Evolutionary conservation across 352 stramenopile species (phyloP).

Genomic region (Saprolegnia parasitica): DNA sequence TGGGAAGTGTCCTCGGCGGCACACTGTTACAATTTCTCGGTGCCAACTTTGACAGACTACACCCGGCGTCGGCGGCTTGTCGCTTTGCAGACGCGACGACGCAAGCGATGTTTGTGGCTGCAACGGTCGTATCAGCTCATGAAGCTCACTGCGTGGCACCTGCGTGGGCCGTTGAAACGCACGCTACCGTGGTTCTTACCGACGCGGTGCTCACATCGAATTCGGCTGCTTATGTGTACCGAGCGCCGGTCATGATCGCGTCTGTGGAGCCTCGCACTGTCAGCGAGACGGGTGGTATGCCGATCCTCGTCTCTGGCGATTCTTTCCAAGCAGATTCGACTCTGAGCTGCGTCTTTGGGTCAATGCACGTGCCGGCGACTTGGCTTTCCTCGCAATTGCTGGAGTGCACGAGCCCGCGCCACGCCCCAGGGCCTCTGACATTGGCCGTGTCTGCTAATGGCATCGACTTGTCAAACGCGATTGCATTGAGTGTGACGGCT

Average conservation of each 20-base stretch:
- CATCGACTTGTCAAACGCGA: constrained; percentile 6
- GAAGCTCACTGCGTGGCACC: not conserved
- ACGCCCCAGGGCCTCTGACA: not conserved
- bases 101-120: not conserved
- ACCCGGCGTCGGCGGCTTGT: not conserved
- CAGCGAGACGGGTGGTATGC: constrained; percentile 2
- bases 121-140: not conserved
- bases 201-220: not conserved
- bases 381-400: constrained; percentile 4
- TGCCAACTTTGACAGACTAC: not conserved
- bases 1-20: not conserved
- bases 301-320: not conserved
- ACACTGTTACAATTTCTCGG: not conserved
- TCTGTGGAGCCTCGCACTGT: not conserved
- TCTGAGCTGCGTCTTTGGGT: constrained; percentile 7
- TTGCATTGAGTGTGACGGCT: not conserved
- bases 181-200: not conserved
- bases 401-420: not conserved
- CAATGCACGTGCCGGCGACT: not conserved
- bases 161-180: not conserved
- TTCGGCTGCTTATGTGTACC: not conserved
- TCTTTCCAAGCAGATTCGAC: not conserved
- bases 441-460: constrained; percentile 17
- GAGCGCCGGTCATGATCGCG: not conserved
- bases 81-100: not conserved